phyloP scores from a whole-genome alignment of 768 basidiomycete genomes.

The Psilocybe azurescens region DNA sequence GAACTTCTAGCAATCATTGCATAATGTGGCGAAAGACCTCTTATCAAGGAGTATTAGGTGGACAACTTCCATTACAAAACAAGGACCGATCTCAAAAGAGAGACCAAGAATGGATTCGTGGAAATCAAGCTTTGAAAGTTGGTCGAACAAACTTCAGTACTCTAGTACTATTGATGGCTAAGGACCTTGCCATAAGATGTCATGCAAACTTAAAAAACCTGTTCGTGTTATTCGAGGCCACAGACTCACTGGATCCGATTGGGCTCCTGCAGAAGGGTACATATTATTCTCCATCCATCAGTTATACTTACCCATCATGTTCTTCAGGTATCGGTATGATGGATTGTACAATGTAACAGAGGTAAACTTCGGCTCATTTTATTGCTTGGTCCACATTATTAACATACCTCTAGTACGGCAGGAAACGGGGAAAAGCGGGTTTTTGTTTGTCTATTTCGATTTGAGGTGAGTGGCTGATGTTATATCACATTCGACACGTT shows the following conservation, averaged over 20 bases:
- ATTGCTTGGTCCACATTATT: background rate
- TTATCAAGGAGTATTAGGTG: background rate
- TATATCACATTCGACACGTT: background rate
- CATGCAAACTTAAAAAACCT: background rate
- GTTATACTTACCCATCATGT: background rate
- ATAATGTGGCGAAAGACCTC: background rate
- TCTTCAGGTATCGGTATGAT: conserved; percentile 8
- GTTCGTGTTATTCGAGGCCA: conserved; percentile 12
- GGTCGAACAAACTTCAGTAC: background rate
- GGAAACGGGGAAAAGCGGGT: conserved; percentile 1
- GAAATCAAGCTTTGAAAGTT: conserved; percentile 4
- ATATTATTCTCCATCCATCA: background rate
- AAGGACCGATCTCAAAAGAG: conserved; percentile 1
- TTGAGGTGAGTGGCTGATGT: background rate
- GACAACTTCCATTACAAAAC: conserved; percentile 1
- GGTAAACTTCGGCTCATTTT: background rate
- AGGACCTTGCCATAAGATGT: background rate
- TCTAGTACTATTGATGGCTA: background rate
- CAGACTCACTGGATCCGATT: background rate
- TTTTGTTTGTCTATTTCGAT: conserved; percentile 3
- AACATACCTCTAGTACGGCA: background rate
- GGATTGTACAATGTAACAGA: conserved; percentile 3
- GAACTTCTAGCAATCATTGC: background rate
- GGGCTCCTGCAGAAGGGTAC: conserved; percentile 7
- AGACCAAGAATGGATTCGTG: conserved; percentile 6